Conservation (phyloP, 129 eudicot genomes). For the Chrysanthemum seticuspe region DNA sequence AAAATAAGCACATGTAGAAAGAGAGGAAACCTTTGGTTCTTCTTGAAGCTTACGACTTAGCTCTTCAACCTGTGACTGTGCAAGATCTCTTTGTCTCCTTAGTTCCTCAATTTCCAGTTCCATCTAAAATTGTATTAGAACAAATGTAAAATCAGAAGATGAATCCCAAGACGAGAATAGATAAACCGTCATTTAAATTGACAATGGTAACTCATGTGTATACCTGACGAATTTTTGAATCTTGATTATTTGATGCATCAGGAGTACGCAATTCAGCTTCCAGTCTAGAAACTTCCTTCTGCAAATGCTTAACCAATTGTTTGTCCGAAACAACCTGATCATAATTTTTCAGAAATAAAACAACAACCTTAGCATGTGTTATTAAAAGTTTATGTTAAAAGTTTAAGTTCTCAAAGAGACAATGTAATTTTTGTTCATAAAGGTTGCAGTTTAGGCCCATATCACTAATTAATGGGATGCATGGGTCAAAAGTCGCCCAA, state of each 20-base stretch:
- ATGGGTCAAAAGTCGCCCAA: neutral
- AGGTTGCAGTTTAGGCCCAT: neutral
- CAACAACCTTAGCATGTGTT: neutral
- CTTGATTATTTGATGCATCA: constrained; percentile 72
- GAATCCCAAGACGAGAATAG: neutral
- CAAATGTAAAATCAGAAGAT: neutral
- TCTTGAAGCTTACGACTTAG: constrained; percentile 74
- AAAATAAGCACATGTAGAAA: constrained; percentile 6
- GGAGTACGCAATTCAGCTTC: constrained; percentile 95
- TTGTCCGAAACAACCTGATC: constrained; percentile 88
- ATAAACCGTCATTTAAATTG: neutral
- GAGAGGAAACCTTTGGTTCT: constrained; percentile 50
- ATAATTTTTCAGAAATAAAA: constrained; percentile 14
- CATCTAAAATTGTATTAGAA: constrained; percentile 47
- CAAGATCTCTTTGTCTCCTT: constrained; percentile 86
- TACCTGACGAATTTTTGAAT: constrained; percentile 72
- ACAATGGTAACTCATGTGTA: neutral
- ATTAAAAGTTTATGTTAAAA: neutral
- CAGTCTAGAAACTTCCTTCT: constrained; percentile 91
- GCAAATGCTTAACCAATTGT: constrained; percentile 89
- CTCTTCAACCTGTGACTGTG: constrained; percentile 75
- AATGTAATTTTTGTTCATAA: neutral
- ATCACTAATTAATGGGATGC: neutral
- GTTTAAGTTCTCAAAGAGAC: too few species aligned
- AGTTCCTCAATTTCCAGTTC: constrained; percentile 89